Conservation (phyloP, 140 eudicot genomes). For the Eryngium alpinum region DNA sequence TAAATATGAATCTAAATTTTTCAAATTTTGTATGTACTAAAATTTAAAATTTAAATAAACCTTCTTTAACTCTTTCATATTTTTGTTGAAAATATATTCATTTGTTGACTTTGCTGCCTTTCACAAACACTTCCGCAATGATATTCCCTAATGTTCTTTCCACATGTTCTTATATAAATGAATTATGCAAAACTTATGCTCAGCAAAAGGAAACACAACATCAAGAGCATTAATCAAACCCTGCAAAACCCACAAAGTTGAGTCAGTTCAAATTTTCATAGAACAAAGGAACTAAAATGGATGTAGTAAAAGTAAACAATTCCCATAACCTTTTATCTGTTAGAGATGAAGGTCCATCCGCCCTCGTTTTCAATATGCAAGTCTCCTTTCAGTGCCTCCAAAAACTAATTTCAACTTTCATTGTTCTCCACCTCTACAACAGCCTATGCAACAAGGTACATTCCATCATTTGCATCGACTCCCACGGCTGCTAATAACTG, state of each 20-base stretch:
- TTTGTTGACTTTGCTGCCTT: not conserved
- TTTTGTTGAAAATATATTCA: not conserved
- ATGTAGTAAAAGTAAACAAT: no score
- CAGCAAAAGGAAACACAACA: not conserved
- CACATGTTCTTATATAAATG: not conserved
- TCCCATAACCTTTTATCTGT: not conserved
- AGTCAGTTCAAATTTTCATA: no score
- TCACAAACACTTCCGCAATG: not conserved
- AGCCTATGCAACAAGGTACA: not conserved
- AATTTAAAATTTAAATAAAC: not conserved
- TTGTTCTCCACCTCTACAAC: not conserved
- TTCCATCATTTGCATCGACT: not conserved
- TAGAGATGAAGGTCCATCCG: not conserved
- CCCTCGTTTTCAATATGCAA: not conserved
- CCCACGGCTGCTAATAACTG: not conserved
- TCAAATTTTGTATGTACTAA: no score
- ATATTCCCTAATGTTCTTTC: not conserved
- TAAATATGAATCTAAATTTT: no score
- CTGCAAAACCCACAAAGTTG: no score
- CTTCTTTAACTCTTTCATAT: not conserved
- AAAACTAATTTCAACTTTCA: not conserved
- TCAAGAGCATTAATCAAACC: not conserved
- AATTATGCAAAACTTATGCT: not conserved
- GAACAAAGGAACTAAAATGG: no score
- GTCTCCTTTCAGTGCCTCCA: not conserved